These are phyloP conservation scores for Earliella scabrosa DNA, from an alignment of 1,284 basidiomycete genomes.

Conservation along the genomic window DNA sequence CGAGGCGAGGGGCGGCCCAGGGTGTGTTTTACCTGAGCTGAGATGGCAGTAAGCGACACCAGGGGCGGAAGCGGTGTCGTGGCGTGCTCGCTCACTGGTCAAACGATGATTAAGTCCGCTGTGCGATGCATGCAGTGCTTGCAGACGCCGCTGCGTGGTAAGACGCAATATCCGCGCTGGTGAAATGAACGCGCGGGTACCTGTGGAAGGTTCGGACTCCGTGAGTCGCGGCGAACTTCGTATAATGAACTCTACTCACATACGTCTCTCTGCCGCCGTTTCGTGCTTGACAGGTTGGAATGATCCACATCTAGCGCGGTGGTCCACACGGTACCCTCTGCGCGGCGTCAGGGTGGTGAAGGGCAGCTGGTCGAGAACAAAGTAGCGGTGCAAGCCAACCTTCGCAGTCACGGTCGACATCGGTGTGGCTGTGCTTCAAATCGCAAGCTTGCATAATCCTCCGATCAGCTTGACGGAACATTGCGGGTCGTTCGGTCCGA, in stretches of 20 bases:
- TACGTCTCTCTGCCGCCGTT: too few relatives aligned
- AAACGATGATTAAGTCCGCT: background rate
- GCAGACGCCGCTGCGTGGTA: background rate
- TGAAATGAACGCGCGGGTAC: background rate
- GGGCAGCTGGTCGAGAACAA: too few relatives aligned
- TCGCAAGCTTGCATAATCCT: slow-evolving; percentile 11
- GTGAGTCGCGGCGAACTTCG: background rate
- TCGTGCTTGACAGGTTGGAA: too few relatives aligned
- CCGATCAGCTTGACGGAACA: slow-evolving; percentile 2
- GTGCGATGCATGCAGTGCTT: slow-evolving; percentile 5
- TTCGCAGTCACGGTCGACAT: too few relatives aligned
- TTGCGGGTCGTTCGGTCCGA: too few relatives aligned
- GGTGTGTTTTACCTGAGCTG: background rate
- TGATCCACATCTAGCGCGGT: too few relatives aligned
- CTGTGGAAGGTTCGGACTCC: background rate
- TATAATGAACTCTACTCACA: too few relatives aligned
- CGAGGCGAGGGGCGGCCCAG: background rate
- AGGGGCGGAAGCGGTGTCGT: slow-evolving; percentile 4
- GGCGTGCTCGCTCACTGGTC: background rate
- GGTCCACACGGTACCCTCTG: too few relatives aligned
- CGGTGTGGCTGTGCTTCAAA: background rate
- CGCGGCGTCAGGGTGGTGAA: too few relatives aligned
- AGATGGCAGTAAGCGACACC: background rate
- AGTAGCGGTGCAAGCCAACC: too few relatives aligned
- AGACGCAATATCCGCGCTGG: background rate